A percentile compares a stretch with the other conserved stretches of the same genome.
Conservation (phyloP, 202 grass and related monocot genomes). For the Hordeum pubiflorum region DNA sequence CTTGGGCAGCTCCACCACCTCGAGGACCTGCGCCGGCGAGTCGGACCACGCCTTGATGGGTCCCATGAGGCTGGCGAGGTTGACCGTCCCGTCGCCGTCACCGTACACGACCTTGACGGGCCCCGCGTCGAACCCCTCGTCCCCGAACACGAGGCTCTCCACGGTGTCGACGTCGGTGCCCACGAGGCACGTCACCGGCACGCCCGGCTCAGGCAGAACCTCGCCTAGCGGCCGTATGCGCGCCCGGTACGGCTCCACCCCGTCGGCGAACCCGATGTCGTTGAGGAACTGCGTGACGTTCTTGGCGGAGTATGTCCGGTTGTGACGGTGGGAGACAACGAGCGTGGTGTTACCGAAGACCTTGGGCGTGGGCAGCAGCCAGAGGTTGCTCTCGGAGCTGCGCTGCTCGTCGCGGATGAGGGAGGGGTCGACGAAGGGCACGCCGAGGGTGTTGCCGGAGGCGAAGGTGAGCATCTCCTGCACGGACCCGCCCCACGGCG, state of each 20-base stretch:
- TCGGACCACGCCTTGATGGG: constrained; percentile 58
- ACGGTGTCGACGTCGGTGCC: constrained; percentile 66
- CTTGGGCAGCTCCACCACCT: constrained; percentile 51
- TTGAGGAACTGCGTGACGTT: constrained; percentile 60
- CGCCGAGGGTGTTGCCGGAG: constrained; percentile 70
- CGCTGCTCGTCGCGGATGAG: constrained; percentile 68
- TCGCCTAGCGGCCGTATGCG: constrained; percentile 53
- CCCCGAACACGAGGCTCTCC: constrained; percentile 51
- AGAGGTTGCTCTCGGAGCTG: constrained; percentile 85
- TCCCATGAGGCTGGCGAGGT: constrained; percentile 51
- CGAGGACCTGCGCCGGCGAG: constrained; percentile 37
- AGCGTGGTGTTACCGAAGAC: constrained; percentile 56
- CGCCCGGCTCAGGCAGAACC: constrained; percentile 49
- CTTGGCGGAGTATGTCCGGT: constrained; percentile 64
- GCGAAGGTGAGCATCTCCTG: constrained; percentile 87
- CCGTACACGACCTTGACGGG: constrained; percentile 57
- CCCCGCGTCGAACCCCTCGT: constrained; percentile 40
- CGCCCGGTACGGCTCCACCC: constrained; percentile 51
- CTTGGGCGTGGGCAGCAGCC: constrained; percentile 65
- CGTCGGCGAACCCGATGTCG: constrained; percentile 76
- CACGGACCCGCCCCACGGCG: constrained; percentile 80
- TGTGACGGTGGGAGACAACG: constrained; percentile 28
- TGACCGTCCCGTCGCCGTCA: constrained; percentile 88
- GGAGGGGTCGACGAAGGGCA: constrained; percentile 61
- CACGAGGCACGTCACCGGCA: constrained; percentile 70